Evolutionary conservation across 2,329 filamentous ascomycete genomes (phyloP), one percentile per base, ranked within the genome.

Genomic region (Stylonectria norvegica): DNA sequence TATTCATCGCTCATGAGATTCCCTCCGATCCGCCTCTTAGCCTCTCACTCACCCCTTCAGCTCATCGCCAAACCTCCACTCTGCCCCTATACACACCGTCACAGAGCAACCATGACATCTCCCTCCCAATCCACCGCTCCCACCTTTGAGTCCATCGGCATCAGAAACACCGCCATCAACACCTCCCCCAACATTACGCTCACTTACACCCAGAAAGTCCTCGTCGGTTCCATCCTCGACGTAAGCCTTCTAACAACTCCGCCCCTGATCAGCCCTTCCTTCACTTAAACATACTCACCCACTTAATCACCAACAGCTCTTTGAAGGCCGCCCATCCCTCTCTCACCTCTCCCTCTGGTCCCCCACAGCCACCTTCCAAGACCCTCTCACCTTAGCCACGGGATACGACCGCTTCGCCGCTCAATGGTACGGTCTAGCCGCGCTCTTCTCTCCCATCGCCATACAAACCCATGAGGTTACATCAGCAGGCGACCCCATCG

Each of bases 321-420:
- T 83, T 56, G 74, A 76, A 22, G 79, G 79, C 32, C 69, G 72
- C 14, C 77, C 79, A 0, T 76, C 76, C 2, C 68, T 81, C 3
- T 69, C 70, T 28, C 81, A 83, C 56, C 69, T 83, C 32, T 63
- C 68, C 11, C 68, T 84, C 17, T 84, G 79, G 80, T 67, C 66
- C 34, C 75, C 76, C 42, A 68, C 76, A 25, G 79, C 70, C 6
- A 70, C 67, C 1, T 83, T 84, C 58, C 59, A 69, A 20, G 79
- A 83, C 54, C 76, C 75, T 4, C 62, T 84, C 32, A 79, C 78
- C 29, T 68, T 75, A 23, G 76, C 80, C 2, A 56, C 64, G 16
- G 79, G 80, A 7, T 71, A 74, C 39, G 69, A 74, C 47, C 69
- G 76, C 53, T 72, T 58, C 48, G 60, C 66, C 12, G 66, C 70